A percentile compares a stretch with the other conserved stretches of the same genome.
These are phyloP conservation scores for Dryadomyces quercivorus DNA, from an alignment of 2,329 filamentous ascomycete genomes.

Conservation along the genomic window DNA sequence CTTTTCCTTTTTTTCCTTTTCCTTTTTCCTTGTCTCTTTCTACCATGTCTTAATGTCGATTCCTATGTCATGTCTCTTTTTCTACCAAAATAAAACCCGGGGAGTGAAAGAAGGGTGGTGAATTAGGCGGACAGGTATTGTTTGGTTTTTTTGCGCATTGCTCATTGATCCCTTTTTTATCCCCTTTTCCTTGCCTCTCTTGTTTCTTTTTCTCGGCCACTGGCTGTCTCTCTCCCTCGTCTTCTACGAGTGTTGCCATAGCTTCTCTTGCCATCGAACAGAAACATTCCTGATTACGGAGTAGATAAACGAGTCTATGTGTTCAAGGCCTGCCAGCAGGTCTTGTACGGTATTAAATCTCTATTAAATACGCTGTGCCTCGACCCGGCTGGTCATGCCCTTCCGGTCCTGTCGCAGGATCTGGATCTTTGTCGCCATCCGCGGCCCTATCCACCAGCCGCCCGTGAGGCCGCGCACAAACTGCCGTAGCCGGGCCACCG, in stretches of 20 bases:
- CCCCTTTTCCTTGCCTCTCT: neutral
- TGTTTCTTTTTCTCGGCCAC: neutral
- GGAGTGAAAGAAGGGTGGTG: neutral
- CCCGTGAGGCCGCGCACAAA: constrained; percentile 34
- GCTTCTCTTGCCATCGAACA: too few species aligned
- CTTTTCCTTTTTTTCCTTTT: neutral
- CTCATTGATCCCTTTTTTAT: neutral
- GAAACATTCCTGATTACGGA: too few species aligned
- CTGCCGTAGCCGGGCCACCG: constrained; percentile 26
- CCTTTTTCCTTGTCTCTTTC: neutral
- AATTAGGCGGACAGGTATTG: neutral
- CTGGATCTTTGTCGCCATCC: constrained; percentile 43
- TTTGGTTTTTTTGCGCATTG: neutral
- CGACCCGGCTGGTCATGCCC: neutral
- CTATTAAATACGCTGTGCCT: neutral
- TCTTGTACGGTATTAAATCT: neutral
- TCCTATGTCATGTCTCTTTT: neutral
- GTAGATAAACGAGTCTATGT: too few species aligned
- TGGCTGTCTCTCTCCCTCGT: too few species aligned
- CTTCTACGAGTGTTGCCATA: too few species aligned
- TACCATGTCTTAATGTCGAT: neutral
- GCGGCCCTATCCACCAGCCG: constrained; percentile 54
- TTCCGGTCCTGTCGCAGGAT: constrained; percentile 29
- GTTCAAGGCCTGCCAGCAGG: too few species aligned
- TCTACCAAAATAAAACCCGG: neutral